Evolutionary conservation across 2,329 filamentous ascomycete species (phyloP).

Genomic region (Claviceps humidiphila): DNA sequence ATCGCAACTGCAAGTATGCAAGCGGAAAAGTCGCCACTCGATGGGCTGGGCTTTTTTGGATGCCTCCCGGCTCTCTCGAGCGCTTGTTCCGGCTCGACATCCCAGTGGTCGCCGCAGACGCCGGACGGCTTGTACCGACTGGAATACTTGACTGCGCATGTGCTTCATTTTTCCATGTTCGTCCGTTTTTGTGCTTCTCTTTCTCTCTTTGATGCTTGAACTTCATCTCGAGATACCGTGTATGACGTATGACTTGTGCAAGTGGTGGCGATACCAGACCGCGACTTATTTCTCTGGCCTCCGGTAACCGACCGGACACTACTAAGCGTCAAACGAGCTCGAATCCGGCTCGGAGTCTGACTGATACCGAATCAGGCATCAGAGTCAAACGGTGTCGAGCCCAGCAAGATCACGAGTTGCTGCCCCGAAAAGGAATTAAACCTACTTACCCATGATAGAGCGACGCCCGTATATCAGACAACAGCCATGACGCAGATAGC

Average conservation of each 20-base stretch:
- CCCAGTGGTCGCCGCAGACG: neutral
- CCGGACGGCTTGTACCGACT: neutral
- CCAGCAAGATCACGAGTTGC: conserved; percentile 1
- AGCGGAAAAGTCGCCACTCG: neutral
- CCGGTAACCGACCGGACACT: neutral
- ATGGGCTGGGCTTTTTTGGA: neutral
- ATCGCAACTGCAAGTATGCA: neutral
- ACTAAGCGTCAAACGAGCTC: neutral
- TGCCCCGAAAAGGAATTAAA: neutral
- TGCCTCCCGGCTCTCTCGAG: neutral
- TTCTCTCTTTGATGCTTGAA: neutral
- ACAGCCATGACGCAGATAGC: conserved; percentile 16
- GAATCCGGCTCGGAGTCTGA: no score
- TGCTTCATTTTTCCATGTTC: neutral
- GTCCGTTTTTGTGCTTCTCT: neutral
- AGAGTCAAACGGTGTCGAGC: neutral
- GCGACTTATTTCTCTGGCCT: neutral
- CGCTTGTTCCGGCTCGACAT: neutral
- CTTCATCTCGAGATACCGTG: neutral
- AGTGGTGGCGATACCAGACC: neutral
- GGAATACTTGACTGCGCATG: neutral
- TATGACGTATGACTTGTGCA: neutral
- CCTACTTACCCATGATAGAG: neutral
- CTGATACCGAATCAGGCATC: neutral
- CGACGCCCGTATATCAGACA: neutral